Percentiles rank a stretch among this genome's conserved stretches.
These are phyloP conservation scores for Pseudoturritis turrita DNA, from an alignment of 345 rosid species.

Conservation along the genomic window DNA sequence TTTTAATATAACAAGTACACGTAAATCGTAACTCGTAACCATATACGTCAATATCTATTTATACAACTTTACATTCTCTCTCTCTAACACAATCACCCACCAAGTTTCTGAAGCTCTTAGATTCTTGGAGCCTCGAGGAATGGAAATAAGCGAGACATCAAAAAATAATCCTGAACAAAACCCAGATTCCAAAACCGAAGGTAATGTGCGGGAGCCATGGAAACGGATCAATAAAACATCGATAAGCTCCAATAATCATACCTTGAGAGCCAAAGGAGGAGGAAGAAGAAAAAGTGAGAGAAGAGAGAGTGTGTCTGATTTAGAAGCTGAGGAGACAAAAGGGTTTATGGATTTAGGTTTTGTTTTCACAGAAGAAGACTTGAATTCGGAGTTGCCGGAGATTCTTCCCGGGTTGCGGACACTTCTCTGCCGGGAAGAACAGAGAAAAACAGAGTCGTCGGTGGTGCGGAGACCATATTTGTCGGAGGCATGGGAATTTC, in stretches of 20 bases:
- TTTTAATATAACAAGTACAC: not conserved
- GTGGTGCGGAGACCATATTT: conserved; percentile 67
- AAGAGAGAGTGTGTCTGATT: conserved; percentile 59
- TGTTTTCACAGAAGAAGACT: conserved; percentile 75
- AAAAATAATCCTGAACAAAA: conserved; percentile 7
- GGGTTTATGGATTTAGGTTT: conserved; percentile 94
- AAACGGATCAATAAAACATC: conserved; percentile 21
- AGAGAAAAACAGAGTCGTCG: conserved; percentile 5
- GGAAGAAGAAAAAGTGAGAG: conserved; percentile 27
- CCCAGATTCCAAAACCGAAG: conserved; percentile 27
- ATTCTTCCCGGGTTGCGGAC: conserved; percentile 74
- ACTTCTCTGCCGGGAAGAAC: conserved; percentile 33
- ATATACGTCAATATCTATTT: not conserved
- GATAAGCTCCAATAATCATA: not conserved
- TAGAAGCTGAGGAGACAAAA: conserved; percentile 75
- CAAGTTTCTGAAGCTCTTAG: not conserved
- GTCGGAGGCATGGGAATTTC: conserved; percentile 79
- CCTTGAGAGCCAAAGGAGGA: not conserved
- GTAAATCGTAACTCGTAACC: conserved; percentile 15
- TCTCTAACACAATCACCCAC: not conserved
- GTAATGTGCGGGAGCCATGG: conserved; percentile 36
- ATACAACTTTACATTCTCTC: not conserved
- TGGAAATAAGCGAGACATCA: conserved; percentile 37
- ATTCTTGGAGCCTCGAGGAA: conserved; percentile 47
- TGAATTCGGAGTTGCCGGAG: conserved; percentile 57